These are phyloP conservation scores for Lactarius hatsudake DNA, from an alignment of 768 basidiomycete genomes.

Conservation along the genomic window DNA sequence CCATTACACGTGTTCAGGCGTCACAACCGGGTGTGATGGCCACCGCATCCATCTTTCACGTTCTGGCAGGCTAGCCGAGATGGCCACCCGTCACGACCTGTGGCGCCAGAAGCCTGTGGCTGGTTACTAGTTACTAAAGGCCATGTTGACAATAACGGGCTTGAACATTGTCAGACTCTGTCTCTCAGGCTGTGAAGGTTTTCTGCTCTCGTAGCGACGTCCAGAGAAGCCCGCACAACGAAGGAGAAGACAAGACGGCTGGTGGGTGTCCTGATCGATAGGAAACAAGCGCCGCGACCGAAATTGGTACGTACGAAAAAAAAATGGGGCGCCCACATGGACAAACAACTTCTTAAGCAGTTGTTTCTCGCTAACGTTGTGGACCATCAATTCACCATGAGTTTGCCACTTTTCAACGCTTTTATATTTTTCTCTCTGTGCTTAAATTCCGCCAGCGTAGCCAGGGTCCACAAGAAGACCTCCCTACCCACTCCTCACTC, in stretches of 20 bases:
- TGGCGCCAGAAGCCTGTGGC: neutral
- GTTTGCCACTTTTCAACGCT: constrained; percentile 8
- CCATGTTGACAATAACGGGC: neutral
- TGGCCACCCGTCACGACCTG: neutral
- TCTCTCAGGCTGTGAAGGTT: neutral
- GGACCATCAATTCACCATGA: constrained; percentile 19
- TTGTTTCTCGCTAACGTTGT: constrained; percentile 24
- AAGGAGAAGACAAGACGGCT: neutral
- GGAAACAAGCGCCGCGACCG: constrained; percentile 14
- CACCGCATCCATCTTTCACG: neutral
- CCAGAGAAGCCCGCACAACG: neutral
- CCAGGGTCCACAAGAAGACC: neutral
- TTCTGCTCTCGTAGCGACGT: neutral
- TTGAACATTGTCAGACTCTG: neutral
- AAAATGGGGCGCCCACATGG: constrained; percentile 41
- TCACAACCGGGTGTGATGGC: neutral
- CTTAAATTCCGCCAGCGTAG: constrained; percentile 6
- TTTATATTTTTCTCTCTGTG: neutral
- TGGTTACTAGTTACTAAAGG: neutral
- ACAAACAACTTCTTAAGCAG: constrained; percentile 44
- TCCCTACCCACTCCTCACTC: neutral
- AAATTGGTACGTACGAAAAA: constrained; percentile 31
- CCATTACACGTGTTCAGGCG: neutral
- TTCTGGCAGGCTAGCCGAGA: neutral
- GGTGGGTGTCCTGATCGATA: constrained; percentile 21